Conservation (phyloP, 129 eudicot genomes). For the Flaveria robusta region DNA sequence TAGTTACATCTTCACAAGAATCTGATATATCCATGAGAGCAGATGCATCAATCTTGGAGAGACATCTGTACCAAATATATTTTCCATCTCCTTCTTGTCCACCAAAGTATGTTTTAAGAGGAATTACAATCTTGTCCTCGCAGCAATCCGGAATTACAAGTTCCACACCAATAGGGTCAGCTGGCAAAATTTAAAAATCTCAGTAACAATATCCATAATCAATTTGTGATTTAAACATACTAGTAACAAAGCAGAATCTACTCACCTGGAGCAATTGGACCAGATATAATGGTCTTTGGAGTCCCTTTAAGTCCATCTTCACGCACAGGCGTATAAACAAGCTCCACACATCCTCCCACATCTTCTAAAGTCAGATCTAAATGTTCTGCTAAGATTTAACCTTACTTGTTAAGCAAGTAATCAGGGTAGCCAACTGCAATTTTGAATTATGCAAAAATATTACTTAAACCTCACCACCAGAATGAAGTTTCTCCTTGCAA, state of each 20-base stretch:
- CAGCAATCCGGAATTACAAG: conserved; percentile 76
- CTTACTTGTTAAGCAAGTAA: conserved; percentile 33
- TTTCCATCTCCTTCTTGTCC: conserved; percentile 86
- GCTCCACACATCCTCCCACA: conserved; percentile 69
- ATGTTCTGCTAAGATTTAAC: conserved; percentile 52
- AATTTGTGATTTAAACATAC: conserved; percentile 6
- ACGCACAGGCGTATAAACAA: conserved; percentile 84
- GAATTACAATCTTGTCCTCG: conserved; percentile 68
- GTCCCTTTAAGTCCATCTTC: conserved; percentile 75
- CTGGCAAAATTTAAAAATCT: conserved; percentile 35
- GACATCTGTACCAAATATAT: conserved; percentile 72
- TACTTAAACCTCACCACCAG: conserved; percentile 47
- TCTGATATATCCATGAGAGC: conserved; percentile 54
- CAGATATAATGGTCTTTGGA: conserved; percentile 53
- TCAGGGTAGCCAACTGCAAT: conserved; percentile 16
- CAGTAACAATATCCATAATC: conserved; percentile 3
- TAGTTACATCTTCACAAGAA: conserved; percentile 45
- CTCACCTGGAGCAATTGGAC: conserved; percentile 72
- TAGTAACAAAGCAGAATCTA: conserved; percentile 18
- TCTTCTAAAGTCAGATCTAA: conserved; percentile 67
- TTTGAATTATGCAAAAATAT: neutral
- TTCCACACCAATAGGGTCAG: conserved; percentile 77
- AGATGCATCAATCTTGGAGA: conserved; percentile 48
- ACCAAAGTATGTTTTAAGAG: conserved; percentile 77
- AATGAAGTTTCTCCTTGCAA: conserved; percentile 57